These are phyloP conservation scores for Epichloe elymi DNA, from an alignment of 2,329 filamentous ascomycete genomes.

Conservation along the genomic window DNA sequence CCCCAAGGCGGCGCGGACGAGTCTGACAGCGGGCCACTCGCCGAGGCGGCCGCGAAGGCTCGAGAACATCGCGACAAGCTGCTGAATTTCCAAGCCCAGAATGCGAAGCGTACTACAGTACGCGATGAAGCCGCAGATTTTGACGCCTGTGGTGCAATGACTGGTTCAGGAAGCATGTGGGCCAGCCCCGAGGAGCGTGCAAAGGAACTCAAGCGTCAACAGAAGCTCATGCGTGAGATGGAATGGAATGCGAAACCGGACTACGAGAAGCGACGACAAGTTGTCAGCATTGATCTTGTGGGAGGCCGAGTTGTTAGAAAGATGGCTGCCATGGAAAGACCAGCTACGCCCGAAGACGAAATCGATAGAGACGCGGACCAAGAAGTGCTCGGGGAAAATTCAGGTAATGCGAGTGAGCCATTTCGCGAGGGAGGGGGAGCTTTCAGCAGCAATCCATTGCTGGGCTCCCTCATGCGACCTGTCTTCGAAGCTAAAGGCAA, in stretches of 20 bases:
- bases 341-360: slow-evolving; percentile 37
- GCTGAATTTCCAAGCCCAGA: slow-evolving; percentile 72
- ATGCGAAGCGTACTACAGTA: slow-evolving; percentile 70
- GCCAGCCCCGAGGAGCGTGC: slow-evolving; percentile 72
- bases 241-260: slow-evolving; percentile 77
- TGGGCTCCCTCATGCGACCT: slow-evolving; percentile 52
- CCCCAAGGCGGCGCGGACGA: slow-evolving; percentile 21
- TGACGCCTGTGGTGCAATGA: slow-evolving; percentile 34
- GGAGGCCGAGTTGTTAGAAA: slow-evolving; percentile 63
- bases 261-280: slow-evolving; percentile 76
- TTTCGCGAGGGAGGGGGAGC: slow-evolving; percentile 33
- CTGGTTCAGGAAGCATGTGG: slow-evolving; percentile 52
- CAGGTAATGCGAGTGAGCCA: slow-evolving; percentile 17
- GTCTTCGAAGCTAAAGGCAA: slow-evolving; percentile 43
- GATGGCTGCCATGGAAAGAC: slow-evolving; percentile 51
- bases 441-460: slow-evolving; percentile 56
- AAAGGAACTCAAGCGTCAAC: slow-evolving; percentile 70
- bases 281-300: slow-evolving; percentile 73
- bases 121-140: slow-evolving; percentile 68
- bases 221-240: slow-evolving; percentile 70
- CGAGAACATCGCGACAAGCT: slow-evolving; percentile 70
- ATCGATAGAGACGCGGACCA: slow-evolving; percentile 19
- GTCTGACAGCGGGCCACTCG: slow-evolving; percentile 23
- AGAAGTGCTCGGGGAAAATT: slow-evolving; percentile 20
- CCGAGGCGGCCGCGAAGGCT: slow-evolving; percentile 53